Base-by-base conservation (phyloP, 768 basidiomycete species). In the Kwoniella mangroviensis region DNA sequence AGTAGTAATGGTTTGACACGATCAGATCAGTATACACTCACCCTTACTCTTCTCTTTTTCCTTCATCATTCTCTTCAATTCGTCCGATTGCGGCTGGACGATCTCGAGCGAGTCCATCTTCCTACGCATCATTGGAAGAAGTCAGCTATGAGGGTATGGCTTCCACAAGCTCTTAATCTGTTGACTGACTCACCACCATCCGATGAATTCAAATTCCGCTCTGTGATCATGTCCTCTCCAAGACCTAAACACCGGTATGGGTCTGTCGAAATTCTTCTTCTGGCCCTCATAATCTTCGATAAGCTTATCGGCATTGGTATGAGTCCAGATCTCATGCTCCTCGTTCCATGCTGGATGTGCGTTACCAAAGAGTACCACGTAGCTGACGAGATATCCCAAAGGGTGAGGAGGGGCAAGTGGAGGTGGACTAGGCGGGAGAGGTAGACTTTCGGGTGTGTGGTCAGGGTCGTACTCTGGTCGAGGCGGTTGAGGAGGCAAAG, bases 111-210 rank as follows among this genome's bases (percentile, higher is more conserved):
- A 34, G 21, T 75, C 67, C 15, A 77, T 11, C 40, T 64, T 63
- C 63, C 76, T 77, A n/a, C 19, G 11, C n/a, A 34, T 28, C 53
- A 15, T 19, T 22, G 21, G 28, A 15, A 61, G 22, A 60, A 24
- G 24, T 17, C 56, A 40, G 24, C 56, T 28, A 34, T 34, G 34
- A 34, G 34, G 0, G 34, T 34, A 34, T 34, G 6, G 6, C 9
- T 1, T 34, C 34, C 6, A 1, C 6, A 7, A 0, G 9, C 34
- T 7, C 34, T 34, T 34, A 34, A 34, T 6, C 1, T 34, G 45
- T 22, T 42, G 26, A n/a, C 40, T 51, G 43, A 78, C 74, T 71
- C 64, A 78, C 77, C 71, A 75, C 74, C 74, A 78, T 13, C 77
- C 77, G 9, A 21, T 41, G 53, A 72, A 72, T 43, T n/a, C 43